These are phyloP conservation scores for Nemania sp. DNA, from an alignment of 2,329 filamentous ascomycete species.

Conservation along the genomic window DNA sequence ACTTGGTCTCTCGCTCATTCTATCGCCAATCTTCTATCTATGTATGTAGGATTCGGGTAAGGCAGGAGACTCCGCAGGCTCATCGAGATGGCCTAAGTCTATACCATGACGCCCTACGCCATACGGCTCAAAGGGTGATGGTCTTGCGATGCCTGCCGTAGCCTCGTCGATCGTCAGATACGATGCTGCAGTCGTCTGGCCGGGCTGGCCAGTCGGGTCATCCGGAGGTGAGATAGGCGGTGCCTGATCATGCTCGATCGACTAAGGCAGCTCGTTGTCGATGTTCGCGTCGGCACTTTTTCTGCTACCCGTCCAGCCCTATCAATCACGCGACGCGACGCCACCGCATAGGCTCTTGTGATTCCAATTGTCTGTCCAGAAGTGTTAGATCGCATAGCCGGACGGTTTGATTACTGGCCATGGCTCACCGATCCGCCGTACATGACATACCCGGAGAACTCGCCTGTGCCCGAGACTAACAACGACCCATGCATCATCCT, in stretches of 20 bases:
- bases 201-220: neutral
- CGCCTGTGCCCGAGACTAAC: neutral
- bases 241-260: neutral
- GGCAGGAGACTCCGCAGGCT: neutral
- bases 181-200: neutral
- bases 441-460: constrained; percentile 3
- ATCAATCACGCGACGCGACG: neutral
- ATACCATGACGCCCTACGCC: neutral
- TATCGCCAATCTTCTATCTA: neutral
- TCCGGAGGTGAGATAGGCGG: neutral
- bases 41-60: neutral
- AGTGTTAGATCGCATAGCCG: neutral
- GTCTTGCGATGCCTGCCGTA: neutral
- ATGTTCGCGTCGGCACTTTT: neutral
- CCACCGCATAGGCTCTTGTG: constrained; percentile 1
- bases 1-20: too few species aligned
- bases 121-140: neutral
- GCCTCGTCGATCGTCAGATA: neutral
- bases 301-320: neutral
- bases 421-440: neutral
- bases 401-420: constrained; percentile 4
- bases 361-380: constrained; percentile 8
- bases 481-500: constrained; percentile 13
- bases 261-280: neutral
- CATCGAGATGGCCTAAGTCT: neutral